Evolutionary conservation across 1,139 yeast species (phyloP).

Genomic region (Debaryomyces psychrophilus): DNA sequence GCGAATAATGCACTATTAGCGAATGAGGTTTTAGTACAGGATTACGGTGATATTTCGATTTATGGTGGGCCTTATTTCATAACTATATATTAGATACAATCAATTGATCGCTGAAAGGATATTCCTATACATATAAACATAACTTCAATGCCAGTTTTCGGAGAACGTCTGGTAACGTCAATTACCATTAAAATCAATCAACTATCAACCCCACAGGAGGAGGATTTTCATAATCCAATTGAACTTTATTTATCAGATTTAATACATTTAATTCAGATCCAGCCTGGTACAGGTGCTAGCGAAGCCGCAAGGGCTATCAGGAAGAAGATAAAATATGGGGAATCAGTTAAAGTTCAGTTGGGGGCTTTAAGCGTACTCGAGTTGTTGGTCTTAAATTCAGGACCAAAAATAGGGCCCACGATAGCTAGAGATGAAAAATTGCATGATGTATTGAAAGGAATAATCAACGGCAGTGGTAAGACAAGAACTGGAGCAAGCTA

Average conservation of each 20-base stretch:
- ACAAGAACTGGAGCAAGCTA: conserved; percentile 44
- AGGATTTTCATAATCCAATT: conserved; percentile 34
- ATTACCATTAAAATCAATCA: conserved; percentile 51
- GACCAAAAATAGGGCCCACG: conserved; percentile 45
- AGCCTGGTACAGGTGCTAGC: conserved; percentile 50
- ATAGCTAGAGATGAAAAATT: conserved; percentile 75
- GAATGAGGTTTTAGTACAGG: conserved; percentile 1
- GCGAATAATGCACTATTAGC: conserved; percentile 1
- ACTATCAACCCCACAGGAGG: conserved; percentile 37
- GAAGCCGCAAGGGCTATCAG: conserved; percentile 93
- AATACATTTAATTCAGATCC: conserved; percentile 43
- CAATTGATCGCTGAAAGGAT: not conserved
- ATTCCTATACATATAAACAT: not conserved
- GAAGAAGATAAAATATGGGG: conserved; percentile 87
- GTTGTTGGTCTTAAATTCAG: conserved; percentile 76
- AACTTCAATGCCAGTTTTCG: conserved; percentile 43
- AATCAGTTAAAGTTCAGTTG: conserved; percentile 53
- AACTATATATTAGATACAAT: not conserved
- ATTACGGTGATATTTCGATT: not conserved
- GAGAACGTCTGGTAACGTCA: conserved; percentile 45
- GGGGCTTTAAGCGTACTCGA: conserved; percentile 75
- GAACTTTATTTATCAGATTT: conserved; percentile 44
- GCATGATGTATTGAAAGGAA: conserved; percentile 62
- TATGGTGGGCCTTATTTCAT: not conserved
- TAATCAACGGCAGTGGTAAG: conserved; percentile 40